Percentiles rank a stretch among this genome's conserved stretches.
Evolutionary conservation across 2,329 filamentous ascomycete genomes (phyloP).

Genomic region (Sclerotinia nivalis): DNA sequence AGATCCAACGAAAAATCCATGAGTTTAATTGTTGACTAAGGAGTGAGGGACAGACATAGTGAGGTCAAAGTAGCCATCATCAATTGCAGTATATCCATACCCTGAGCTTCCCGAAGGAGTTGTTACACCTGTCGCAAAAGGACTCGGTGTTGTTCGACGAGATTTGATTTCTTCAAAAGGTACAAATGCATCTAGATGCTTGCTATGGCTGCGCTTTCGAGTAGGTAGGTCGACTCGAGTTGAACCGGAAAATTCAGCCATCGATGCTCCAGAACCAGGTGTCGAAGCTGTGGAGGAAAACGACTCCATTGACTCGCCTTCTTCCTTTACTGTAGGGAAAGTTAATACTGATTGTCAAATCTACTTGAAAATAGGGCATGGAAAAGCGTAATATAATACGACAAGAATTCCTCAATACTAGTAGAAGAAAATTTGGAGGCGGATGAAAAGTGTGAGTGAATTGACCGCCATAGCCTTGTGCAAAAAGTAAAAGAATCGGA

Average conservation of each 20-base stretch:
- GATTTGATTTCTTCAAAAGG: conserved; percentile 36
- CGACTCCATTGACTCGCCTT: conserved; percentile 7
- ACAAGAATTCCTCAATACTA: background rate
- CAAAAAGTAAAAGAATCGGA: background rate
- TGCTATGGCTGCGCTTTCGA: conserved; percentile 40
- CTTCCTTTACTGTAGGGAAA: conserved; percentile 14
- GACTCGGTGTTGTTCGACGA: conserved; percentile 38
- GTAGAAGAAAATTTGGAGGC: background rate
- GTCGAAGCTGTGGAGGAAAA: conserved; percentile 33
- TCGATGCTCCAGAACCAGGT: conserved; percentile 30
- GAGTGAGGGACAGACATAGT: conserved; percentile 33
- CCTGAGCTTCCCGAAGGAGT: conserved; percentile 36
- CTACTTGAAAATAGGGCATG: no score
- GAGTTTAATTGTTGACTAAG: conserved; percentile 14
- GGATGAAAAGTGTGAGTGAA: background rate
- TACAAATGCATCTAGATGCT: conserved; percentile 31
- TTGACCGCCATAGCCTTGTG: background rate
- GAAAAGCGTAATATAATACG: background rate
- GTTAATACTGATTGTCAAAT: background rate
- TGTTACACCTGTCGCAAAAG: conserved; percentile 31
- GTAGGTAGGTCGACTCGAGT: conserved; percentile 31
- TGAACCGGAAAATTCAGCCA: conserved; percentile 27
- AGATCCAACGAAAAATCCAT: background rate
- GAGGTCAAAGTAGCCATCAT: conserved; percentile 34
- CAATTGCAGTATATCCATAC: conserved; percentile 34